Evolutionary conservation across 768 basidiomycete genomes (phyloP).

Genomic region (Tricholoma bakamatsutake): DNA sequence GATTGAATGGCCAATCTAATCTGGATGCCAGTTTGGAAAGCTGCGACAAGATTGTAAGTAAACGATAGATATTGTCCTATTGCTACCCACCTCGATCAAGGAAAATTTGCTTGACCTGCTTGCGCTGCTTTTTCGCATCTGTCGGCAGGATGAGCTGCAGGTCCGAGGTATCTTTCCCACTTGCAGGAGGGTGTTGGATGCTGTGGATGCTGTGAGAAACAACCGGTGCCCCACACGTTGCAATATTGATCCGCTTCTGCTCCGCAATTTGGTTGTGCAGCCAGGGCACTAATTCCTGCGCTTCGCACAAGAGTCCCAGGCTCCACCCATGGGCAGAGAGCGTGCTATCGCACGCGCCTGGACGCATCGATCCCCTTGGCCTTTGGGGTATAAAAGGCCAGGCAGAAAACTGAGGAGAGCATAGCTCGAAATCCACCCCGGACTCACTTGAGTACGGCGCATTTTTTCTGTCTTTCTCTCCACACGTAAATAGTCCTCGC

Average conservation of each 20-base stretch:
- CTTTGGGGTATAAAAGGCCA: too few relatives aligned
- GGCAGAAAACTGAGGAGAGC: too few relatives aligned
- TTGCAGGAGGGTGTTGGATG: conserved; percentile 25
- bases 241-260: conserved; percentile 67
- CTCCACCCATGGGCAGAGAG: too few relatives aligned
- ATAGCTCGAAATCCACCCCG: too few relatives aligned
- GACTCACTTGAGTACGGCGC: too few relatives aligned
- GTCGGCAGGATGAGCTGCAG: conserved; percentile 64
- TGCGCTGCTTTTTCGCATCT: conserved; percentile 71
- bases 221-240: conserved; percentile 51
- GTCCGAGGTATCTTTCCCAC: conserved; percentile 28
- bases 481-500: too few relatives aligned
- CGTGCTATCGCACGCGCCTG: too few relatives aligned
- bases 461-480: too few relatives aligned
- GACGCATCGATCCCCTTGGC: too few relatives aligned
- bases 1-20: conserved; percentile 54
- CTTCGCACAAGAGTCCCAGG: too few relatives aligned
- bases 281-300: conserved; percentile 71
- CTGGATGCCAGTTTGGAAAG: conserved; percentile 55
- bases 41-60: conserved; percentile 25
- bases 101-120: conserved; percentile 63
- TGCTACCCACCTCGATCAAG: conserved; percentile 52
- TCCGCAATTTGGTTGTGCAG: conserved; percentile 74
- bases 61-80: background rate
- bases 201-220: conserved; percentile 37